A percentile compares a stretch with the other conserved stretches of the same genome.
Evolutionary conservation across 148 eudicot genomes (phyloP).

Genomic region (Spergularia marina): DNA sequence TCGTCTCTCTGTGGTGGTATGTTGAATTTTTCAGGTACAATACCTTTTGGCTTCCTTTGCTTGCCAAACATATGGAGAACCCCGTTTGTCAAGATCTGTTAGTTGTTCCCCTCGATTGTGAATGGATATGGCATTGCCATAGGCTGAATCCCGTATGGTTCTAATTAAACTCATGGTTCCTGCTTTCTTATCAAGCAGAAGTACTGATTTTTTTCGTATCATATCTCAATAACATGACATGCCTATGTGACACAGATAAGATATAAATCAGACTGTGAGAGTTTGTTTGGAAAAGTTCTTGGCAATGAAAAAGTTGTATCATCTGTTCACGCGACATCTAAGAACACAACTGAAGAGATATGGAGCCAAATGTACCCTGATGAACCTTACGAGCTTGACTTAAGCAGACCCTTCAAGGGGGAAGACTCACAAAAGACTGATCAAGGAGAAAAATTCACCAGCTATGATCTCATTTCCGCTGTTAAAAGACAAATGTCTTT

Average conservation of each 20-base stretch:
- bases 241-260: slow-evolving; percentile 45
- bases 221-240: background rate
- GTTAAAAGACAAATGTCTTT: slow-evolving; percentile 66
- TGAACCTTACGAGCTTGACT: slow-evolving; percentile 63
- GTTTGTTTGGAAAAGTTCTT: slow-evolving; percentile 67
- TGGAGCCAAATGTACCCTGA: slow-evolving; percentile 63
- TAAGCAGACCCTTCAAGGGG: slow-evolving; percentile 20
- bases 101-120: slow-evolving; percentile 82
- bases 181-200: too few species aligned
- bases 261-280: slow-evolving; percentile 70
- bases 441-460: slow-evolving; percentile 44
- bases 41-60: slow-evolving; percentile 75
- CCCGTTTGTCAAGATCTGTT: slow-evolving; percentile 46
- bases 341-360: slow-evolving; percentile 41
- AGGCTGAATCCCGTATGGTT: slow-evolving; percentile 68
- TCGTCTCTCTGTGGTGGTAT: too few species aligned
- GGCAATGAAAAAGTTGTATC: slow-evolving; percentile 56
- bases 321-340: slow-evolving; percentile 48
- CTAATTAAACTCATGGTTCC: too few species aligned
- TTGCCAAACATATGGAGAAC: slow-evolving; percentile 49
- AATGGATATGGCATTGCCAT: slow-evolving; percentile 94
- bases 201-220: background rate
- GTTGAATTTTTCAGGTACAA: slow-evolving; percentile 46
- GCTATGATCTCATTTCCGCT: slow-evolving; percentile 75
- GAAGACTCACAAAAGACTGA: slow-evolving; percentile 19